Percentiles rank a stretch among this genome's conserved stretches.
phyloP scores from a whole-genome alignment of 2,329 filamentous ascomycete genomes.

The Pseudocercospora fuligena region DNA sequence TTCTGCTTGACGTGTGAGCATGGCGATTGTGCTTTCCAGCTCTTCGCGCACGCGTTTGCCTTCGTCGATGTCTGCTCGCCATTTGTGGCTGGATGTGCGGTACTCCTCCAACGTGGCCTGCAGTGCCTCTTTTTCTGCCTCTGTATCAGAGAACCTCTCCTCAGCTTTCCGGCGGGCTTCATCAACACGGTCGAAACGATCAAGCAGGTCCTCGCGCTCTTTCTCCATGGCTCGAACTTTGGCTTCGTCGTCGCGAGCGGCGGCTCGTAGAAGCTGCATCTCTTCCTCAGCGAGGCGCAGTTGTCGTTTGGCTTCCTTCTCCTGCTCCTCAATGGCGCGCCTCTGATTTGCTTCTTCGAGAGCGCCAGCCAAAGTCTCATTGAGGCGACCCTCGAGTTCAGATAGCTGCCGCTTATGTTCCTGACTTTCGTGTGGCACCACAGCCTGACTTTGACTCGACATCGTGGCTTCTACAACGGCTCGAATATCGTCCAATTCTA shows the following conservation, averaged over 20 bases:
- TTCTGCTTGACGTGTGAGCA: constrained; percentile 79
- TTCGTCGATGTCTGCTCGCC: constrained; percentile 63
- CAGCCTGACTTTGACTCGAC: constrained; percentile 35
- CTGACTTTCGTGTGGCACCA: constrained; percentile 35
- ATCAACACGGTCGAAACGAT: constrained; percentile 45
- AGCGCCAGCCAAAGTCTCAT: constrained; percentile 41
- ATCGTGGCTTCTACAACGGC: constrained; percentile 44
- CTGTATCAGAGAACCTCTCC: constrained; percentile 47
- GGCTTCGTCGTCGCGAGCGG: constrained; percentile 48
- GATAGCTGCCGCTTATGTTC: constrained; percentile 35
- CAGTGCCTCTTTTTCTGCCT: constrained; percentile 64
- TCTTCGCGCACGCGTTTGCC: constrained; percentile 69
- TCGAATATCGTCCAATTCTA: constrained; percentile 52
- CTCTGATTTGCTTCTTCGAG: constrained; percentile 49
- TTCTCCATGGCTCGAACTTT: constrained; percentile 49
- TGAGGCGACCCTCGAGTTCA: constrained; percentile 39
- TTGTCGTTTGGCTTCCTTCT: constrained; percentile 49
- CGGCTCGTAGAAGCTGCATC: constrained; percentile 50
- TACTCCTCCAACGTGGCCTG: constrained; percentile 68
- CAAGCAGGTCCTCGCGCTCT: constrained; percentile 48
- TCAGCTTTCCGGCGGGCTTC: constrained; percentile 36
- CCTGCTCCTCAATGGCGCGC: constrained; percentile 49
- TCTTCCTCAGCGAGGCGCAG: constrained; percentile 57
- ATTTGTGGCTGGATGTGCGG: constrained; percentile 62
- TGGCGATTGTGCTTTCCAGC: constrained; percentile 64